Base-by-base conservation (phyloP, 2,329 filamentous ascomycete genomes). In the Cercospora citrullina region DNA sequence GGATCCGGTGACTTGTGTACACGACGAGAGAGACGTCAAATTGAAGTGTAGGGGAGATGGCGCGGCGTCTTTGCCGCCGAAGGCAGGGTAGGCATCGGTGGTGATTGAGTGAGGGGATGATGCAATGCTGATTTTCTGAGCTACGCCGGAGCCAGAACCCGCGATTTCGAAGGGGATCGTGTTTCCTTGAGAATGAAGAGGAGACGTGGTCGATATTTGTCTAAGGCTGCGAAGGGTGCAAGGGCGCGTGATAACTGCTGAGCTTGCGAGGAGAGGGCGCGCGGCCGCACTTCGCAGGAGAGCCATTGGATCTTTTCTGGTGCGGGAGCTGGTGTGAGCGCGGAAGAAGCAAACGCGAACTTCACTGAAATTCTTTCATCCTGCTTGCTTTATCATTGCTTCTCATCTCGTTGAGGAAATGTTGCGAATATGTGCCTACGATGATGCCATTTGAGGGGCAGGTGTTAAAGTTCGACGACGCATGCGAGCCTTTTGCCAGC, bases 1-100 rank as follows among this genome's bases (percentile, higher is more conserved):
- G 31, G 65, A 64, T 5, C 68, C 68, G 5, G 68, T 69, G 31
- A 65, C 68, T 53, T 67, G 68, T 16, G 68, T 67, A 36, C 68
- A 69, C 0, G 68, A 69, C 16, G 36, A 39, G 0, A 39, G 33
- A 39, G 33, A 39, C 5, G 33, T 39, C 33, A 39, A 16, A 14
- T 39, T 39, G 33, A 16, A 39, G 14, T 39, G 33, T 7, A 39
- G 7, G 14, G 33, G 33, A 39, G 33, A 39, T 16, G 33, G 33
- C 5, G 33, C 33, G 5, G 33, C 33, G 2, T 39, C 33, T 16
- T 16, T 39, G 33, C 33, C 33, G 14, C 33, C 33, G 5, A 39
- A 39, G 1, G 33, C 33, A 39, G 33, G 33, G 14, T 39, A 16
- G 4, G 14, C 33, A 5, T 39, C 33, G 33, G 33, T 39, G 0